These are phyloP conservation scores for Quercus suber DNA, from an alignment of 306 rosid genomes.

Conservation along the genomic window DNA sequence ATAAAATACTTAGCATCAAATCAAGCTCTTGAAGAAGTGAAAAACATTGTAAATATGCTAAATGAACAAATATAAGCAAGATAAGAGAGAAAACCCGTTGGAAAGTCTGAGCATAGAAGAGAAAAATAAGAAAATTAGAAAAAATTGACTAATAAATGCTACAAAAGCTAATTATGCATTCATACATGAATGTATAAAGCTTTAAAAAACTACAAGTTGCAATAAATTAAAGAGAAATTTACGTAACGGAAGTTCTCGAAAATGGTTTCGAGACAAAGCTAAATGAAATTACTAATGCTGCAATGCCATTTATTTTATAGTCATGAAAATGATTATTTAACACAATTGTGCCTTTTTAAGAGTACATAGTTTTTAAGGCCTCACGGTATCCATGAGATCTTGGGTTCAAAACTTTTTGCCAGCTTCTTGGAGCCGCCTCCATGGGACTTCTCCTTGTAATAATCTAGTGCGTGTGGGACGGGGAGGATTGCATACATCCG, in stretches of 20 bases:
- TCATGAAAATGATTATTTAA: no score
- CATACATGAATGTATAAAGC: not conserved
- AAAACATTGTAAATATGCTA: not conserved
- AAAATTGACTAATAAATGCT: not conserved
- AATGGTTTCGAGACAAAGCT: not conserved
- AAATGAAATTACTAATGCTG: not conserved
- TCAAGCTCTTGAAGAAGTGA: not conserved
- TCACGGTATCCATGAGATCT: rapidly evolving
- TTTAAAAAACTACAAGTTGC: not conserved
- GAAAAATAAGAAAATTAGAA: not conserved
- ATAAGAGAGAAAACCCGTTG: not conserved
- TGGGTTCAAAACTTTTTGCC: rapidly evolving
- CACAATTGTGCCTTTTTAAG: not conserved
- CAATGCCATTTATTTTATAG: not conserved
- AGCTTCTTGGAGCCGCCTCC: rapidly evolving
- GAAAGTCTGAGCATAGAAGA: not conserved
- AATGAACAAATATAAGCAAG: not conserved
- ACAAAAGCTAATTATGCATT: not conserved
- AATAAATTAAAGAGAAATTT: not conserved
- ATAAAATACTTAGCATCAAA: not conserved
- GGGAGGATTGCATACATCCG: no score
- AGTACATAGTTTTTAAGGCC: no score
- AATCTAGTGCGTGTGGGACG: rapidly evolving
- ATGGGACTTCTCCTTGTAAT: no score
- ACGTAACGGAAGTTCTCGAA: not conserved